Evolutionary conservation across 805 yeast genomes (phyloP), one percentile per base, ranked within the genome.

Genomic region (Clavispora fructus): DNA sequence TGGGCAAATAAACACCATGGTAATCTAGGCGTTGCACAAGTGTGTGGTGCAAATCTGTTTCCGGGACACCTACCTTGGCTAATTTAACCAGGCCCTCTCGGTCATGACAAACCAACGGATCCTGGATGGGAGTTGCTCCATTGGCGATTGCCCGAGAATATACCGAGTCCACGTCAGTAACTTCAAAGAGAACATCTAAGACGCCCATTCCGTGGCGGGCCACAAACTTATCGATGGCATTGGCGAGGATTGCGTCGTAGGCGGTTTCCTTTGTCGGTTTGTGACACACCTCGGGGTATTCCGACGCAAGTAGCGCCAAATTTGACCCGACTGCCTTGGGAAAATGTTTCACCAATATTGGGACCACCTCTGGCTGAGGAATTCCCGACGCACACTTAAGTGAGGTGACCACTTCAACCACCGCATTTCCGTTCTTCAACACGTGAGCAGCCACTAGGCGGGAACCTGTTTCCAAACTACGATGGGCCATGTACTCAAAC

Each of bases 151-250:
- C 87, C 33, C 64, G 63, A 1, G 60, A 50, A 50, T 61, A 83
- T 2, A 76, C 69, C 1, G 52, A 51, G 4, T 67, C 73, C 11
- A 79, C 79, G 53, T 82, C 68, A 5, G 63, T 67, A 0, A 86
- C 92, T n/a, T 58, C 59, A 54, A 87, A 83, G 0, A 88, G 77
- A 10, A 88, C 79, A 57, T 88, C 94, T 60, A 79, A 79, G n/a
- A 87, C 87, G 6, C 88, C 86, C 58, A 86, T 91, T 1, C 95
- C 92, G 61, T 88, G 96, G 6, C 55, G 47, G 11, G 52, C 49
- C 12, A 68, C 52, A 51, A 59, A 69, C 16, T 58, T 52, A 32
- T 60, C 62, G 33, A 65, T 52, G 19, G 52, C 31, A 2, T 47
- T 26, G 2, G 51, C 51, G 23, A 12, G 25, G 6, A 38, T 40